A percentile compares a stretch with the other conserved stretches of the same genome.
These are phyloP conservation scores for Paecilomyces dactylethromorphus DNA, from an alignment of 2,329 filamentous ascomycete genomes.

Conservation along the genomic window DNA sequence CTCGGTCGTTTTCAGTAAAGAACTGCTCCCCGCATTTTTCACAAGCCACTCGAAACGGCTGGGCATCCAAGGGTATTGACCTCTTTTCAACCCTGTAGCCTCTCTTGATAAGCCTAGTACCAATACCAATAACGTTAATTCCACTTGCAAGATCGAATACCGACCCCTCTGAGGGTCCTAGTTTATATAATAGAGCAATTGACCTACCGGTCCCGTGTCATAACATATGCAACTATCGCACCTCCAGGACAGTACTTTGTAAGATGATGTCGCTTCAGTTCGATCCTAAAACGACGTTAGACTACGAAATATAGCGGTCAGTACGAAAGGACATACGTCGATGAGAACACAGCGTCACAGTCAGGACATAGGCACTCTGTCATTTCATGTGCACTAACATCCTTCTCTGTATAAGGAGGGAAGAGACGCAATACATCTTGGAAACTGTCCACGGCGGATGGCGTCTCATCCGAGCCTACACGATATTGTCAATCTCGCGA, in stretches of 20 bases:
- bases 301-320: background rate
- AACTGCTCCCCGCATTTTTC: constrained; percentile 18
- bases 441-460: constrained; percentile 15
- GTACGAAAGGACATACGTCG: constrained; percentile 11
- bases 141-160: background rate
- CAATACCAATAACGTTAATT: background rate
- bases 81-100: constrained; percentile 25
- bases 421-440: constrained; percentile 21
- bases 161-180: background rate
- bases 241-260: constrained; percentile 21
- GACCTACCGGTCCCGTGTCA: constrained; percentile 23
- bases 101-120: constrained; percentile 20
- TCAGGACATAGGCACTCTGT: constrained; percentile 19
- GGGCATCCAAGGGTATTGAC: constrained; percentile 17
- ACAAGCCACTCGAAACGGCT: constrained; percentile 20
- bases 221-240: constrained; percentile 22
- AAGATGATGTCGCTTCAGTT: constrained; percentile 21
- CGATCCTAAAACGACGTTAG: constrained; percentile 11
- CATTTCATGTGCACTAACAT: constrained; percentile 12
- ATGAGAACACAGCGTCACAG: constrained; percentile 24
- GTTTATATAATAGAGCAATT: background rate
- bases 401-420: constrained; percentile 19
- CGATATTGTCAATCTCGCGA: background rate
- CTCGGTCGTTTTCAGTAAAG: constrained; percentile 12
- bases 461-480: constrained; percentile 7